phyloP scores from a whole-genome alignment of 2,329 filamentous ascomycete genomes.

The Aurifilum marmelostoma region DNA sequence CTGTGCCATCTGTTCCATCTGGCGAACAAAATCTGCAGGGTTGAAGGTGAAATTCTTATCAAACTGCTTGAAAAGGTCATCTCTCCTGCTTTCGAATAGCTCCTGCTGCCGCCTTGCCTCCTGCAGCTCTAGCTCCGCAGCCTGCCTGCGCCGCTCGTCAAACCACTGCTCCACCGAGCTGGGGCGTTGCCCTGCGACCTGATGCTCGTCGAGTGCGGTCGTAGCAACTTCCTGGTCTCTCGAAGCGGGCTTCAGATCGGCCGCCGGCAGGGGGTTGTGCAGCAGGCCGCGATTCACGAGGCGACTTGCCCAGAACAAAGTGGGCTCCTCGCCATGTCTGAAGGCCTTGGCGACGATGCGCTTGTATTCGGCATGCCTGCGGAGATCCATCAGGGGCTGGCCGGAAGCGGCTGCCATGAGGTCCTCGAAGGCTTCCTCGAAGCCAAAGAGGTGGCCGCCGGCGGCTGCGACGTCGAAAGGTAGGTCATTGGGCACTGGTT shows the following conservation, averaged over 20 bases:
- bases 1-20: constrained; percentile 5
- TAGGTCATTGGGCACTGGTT: constrained; percentile 51
- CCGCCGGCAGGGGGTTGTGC: constrained; percentile 1
- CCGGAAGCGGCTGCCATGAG: constrained; percentile 53
- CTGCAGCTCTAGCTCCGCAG: neutral
- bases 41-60: constrained; percentile 3
- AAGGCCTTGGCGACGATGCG: constrained; percentile 6
- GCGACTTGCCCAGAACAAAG: constrained; percentile 24
- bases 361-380: constrained; percentile 19
- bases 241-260: neutral
- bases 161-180: constrained; percentile 15
- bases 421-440: constrained; percentile 62
- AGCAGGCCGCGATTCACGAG: constrained; percentile 26
- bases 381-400: constrained; percentile 46
- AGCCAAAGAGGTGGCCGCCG: constrained; percentile 50
- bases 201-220: neutral
- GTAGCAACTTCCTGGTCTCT: neutral
- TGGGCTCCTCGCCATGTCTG: constrained; percentile 19
- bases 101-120: neutral
- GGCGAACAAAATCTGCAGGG: neutral
- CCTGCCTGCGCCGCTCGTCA: neutral
- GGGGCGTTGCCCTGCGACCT: neutral
- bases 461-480: constrained; percentile 36
- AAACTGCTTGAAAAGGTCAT: neutral
- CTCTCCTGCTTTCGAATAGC: neutral